Base-by-base conservation (phyloP, 2,329 filamentous ascomycete genomes). In the Pyrenophora seminiperda region DNA sequence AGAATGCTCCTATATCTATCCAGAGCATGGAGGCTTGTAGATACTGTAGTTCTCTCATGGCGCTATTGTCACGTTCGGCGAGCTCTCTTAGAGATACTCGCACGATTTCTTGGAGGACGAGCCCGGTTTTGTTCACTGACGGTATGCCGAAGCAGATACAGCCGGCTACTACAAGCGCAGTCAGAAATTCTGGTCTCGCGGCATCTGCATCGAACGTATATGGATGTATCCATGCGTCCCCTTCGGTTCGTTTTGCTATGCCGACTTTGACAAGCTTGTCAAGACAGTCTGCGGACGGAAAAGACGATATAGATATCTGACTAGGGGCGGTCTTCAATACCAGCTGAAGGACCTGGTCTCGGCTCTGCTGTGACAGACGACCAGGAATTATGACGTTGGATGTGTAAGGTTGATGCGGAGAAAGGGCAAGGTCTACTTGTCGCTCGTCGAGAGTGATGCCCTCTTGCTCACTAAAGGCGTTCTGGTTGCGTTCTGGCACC, bases 1-100 rank as follows among this genome's bases (percentile, higher is more conserved):
- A 81, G 78, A 81, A 84, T 9, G 82, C 66, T 1, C 80, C 80
- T 19, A 81, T 76, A 50, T 82, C 78, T 1, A 83, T 70, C 44
- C 72, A 69, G 3, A 83, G 59, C 40, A 79, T 72, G 34, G 76
- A 81, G 3, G 79, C 76, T 59, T 83, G 81, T 24, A 81, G 74
- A 11, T 77, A 75, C 34, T 79, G 76, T 2, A 83, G 61, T 45
- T 81, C 75, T 15, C 80, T 73, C 18, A 66, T 62, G 24, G 53
- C 57, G 29, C 65, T 70, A 33, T 69, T 70, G 39, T 71, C 67
- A 3, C 57, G 52, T 43, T 71, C 68, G 1, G 49, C 50, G 10
- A 68, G 47, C 20, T 55, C 55, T 27, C 61, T 59, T 7, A 71
- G 44, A 9, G 68, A 63, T 4, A 66, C 63, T 38, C 65, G 56